Percentiles rank a stretch among this genome's conserved stretches.
phyloP scores from a whole-genome alignment of 192 early-diverging fungal species.

The Haplosporangium gracile region DNA sequence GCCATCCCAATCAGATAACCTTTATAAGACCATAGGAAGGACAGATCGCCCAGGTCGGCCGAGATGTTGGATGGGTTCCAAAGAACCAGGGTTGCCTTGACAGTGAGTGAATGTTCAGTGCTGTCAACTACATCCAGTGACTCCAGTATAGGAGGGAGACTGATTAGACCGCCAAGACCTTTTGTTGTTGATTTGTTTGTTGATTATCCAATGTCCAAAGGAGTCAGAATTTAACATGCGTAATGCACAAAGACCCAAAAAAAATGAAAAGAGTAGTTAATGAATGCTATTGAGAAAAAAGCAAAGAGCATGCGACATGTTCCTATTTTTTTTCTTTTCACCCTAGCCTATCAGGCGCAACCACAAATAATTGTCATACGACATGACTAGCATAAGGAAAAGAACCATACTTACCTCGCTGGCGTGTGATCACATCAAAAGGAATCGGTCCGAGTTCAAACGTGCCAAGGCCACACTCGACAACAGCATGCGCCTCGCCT shows the following conservation, averaged over 20 bases:
- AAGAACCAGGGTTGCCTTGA: conserved; percentile 30
- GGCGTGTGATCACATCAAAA: conserved; percentile 36
- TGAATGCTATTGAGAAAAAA: neutral
- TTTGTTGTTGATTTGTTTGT: neutral
- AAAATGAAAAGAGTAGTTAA: neutral
- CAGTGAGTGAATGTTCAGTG: conserved; percentile 35
- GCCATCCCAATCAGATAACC: conserved; percentile 45
- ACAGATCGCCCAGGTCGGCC: conserved; percentile 35
- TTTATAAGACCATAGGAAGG: conserved; percentile 36
- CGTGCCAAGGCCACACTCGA: conserved; percentile 42
- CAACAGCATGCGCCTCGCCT: conserved; percentile 37
- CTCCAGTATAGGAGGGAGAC: conserved; percentile 23
- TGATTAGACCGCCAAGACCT: conserved; percentile 43
- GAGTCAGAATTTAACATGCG: neutral
- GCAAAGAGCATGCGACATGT: neutral
- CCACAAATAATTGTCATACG: neutral
- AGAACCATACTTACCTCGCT: conserved; percentile 25
- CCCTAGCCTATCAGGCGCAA: neutral
- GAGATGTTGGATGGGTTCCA: conserved; percentile 53
- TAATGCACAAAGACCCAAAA: neutral
- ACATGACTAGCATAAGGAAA: neutral
- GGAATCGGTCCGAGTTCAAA: conserved; percentile 52
- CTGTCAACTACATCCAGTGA: conserved; percentile 48
- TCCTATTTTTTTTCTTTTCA: neutral
- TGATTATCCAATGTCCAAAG: neutral